These are phyloP conservation scores for Xerocomellus amylosporus DNA, from an alignment of 768 basidiomycete genomes.

Conservation along the genomic window DNA sequence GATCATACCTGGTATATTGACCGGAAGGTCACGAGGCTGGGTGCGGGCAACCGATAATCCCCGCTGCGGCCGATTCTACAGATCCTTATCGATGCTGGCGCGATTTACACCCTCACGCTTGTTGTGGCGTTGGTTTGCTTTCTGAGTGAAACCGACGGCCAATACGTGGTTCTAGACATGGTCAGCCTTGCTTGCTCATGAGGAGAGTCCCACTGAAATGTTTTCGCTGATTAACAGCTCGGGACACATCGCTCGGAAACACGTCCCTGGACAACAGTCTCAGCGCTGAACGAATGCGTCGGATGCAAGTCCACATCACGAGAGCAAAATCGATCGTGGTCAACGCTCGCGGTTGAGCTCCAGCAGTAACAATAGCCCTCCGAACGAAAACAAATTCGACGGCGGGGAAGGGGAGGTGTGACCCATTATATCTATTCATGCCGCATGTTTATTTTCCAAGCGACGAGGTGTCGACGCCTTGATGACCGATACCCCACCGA, in stretches of 20 bases:
- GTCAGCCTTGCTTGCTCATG: neutral
- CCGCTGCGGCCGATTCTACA: neutral
- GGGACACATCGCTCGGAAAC: no score
- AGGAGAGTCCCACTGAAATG: no score
- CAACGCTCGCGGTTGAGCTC: neutral
- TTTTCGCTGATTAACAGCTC: neutral
- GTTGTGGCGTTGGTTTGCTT: neutral
- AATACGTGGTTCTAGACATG: neutral
- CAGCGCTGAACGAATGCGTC: neutral
- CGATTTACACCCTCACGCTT: neutral
- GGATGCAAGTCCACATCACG: neutral
- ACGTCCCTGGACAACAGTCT: neutral
- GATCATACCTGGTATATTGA: conserved; percentile 28
- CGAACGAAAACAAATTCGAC: neutral
- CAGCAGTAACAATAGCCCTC: neutral
- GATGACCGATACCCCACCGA: no score
- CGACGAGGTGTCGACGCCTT: no score
- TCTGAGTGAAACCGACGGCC: neutral
- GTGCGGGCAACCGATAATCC: no score
- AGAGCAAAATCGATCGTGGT: neutral
- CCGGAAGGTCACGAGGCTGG: conserved; percentile 8
- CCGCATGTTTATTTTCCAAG: no score
- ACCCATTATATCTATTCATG: no score
- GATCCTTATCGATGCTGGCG: neutral
- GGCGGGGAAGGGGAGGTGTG: neutral